Percentiles rank a stretch among this genome's conserved stretches.
Evolutionary conservation across 1,284 basidiomycete species (phyloP).

Genomic region (Sutorius eximius): DNA sequence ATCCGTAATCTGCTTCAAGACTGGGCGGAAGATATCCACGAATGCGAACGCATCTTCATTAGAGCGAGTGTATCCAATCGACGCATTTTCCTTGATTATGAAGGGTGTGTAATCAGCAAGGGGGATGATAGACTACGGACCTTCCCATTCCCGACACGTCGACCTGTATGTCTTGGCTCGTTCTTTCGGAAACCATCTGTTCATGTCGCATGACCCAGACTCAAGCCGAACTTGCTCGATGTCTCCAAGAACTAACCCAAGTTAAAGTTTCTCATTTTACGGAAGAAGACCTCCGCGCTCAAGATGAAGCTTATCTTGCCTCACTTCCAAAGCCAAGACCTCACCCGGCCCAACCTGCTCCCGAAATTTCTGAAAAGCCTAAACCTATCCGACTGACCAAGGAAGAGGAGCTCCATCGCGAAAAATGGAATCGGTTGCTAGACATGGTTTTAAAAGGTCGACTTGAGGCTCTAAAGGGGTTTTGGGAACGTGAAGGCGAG

Average conservation of each 20-base stretch:
- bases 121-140: constrained; percentile 75
- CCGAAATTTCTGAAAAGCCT: constrained; percentile 43
- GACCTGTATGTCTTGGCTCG: constrained; percentile 65
- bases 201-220: constrained; percentile 53
- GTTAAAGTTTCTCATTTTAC: constrained; percentile 87
- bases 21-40: constrained; percentile 82
- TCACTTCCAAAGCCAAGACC: constrained; percentile 79
- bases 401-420: constrained; percentile 74
- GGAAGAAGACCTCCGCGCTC: constrained; percentile 78
- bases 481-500: constrained; percentile 76
- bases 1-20: constrained; percentile 79
- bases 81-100: constrained; percentile 87
- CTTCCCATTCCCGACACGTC: constrained; percentile 91
- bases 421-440: constrained; percentile 77
- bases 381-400: constrained; percentile 64
- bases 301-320: constrained; percentile 85
- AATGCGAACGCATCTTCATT: constrained; percentile 86
- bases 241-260: constrained; percentile 83
- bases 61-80: constrained; percentile 84
- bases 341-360: constrained; percentile 36
- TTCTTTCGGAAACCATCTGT: neutral
- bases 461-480: constrained; percentile 75
- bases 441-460: constrained; percentile 91
- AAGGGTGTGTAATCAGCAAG: constrained; percentile 62
- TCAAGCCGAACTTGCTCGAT: constrained; percentile 86